Evolutionary conservation across 768 basidiomycete species (phyloP), one percentile per base, ranked within the genome.

Genomic region (Cytidiella melzeri): DNA sequence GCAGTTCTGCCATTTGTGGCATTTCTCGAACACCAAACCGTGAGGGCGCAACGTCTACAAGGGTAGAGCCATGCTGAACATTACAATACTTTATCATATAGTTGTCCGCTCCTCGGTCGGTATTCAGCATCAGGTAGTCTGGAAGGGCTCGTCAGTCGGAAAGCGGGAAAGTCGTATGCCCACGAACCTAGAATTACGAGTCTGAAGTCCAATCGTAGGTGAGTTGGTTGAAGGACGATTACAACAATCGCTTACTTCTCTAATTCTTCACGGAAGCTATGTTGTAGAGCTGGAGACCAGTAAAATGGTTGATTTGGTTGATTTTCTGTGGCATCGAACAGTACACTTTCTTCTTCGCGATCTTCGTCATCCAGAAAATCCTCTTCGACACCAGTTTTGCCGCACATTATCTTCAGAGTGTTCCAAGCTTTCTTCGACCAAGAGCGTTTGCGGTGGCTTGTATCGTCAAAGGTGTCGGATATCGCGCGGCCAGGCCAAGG

Each of bases 71-170:
- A 50, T 87, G 85, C 36, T 80, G 81, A 39, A 77, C 84, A 67
- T 88, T 86, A 62, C 90, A 92, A 61, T 84, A 89, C 64, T 89
- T 92, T 67, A 92, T 86, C 90, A 92, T 92, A 66, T 87, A 92
- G 64, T 92, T 91, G 69, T 92, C 90, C 1, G 88, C 84, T 15
- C 81, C 84, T 44, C 91, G 81, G 62, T 92, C 92, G 18, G 92
- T 94, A 64, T 93, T 94, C 45, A 91, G 80, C 85, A 94, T 94
- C 39, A 95, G 73, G 67, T 87, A 92, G 66, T 94, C 91, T 87
- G 44, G 20, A 39, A 12, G 37, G 38, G 41, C 21, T 24, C 19
- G n/a, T 40, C 12, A 24, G 18, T 23, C 23, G 21, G 20, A 28
- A 24, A 46, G 28, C 43, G 37, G 41, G 41, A 45, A 13, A 15